Base-by-base conservation (phyloP, 495 filamentous ascomycete genomes). In the Hamigera avellanea region DNA sequence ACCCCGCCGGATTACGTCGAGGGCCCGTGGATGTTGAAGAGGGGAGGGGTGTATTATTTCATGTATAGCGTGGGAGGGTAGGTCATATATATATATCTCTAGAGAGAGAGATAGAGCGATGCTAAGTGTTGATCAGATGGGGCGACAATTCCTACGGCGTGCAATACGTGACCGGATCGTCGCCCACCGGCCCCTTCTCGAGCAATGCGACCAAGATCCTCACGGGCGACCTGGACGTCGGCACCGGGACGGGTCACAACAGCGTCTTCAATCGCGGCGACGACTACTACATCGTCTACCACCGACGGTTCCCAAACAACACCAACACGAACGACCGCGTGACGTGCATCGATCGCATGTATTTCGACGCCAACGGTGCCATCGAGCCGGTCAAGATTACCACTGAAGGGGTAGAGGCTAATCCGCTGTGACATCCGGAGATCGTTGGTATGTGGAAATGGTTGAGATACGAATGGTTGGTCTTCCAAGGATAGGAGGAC, bases 271-370 rank as follows among this genome's bases (percentile, higher is more conserved):
- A 66, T 2, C 60, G 61, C 9, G 61, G 62, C 3, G 55, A 66
- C 14, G 59, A 64, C 14, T 69, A 60, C 46, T 71, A 68, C 36
- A 65, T 71, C 12, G 55, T 68, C 13, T 71, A 69, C 37, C 65
- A 71, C 38, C 65, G 65, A 1, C 61, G 59, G 6, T 53, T 51
- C 9, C 45, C 61, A 0, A 59, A 55, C 39, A 63, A 66, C 23
- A 57, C 53, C 1, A 57, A 53, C 19, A 54, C 50, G 16, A 59
- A 67, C 34, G 56, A 70, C 40, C 62, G 65, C 5, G 57, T 64
- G n/a, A 41, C 57, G 1, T 62, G 61, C 12, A 60, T 69, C 14
- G 67, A 70, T 42, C 57, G 61, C 14, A 61, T 68, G 60, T 56
- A 60, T 36, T 69, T 70, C 41, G 58, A 66, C 34, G 50, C 45